Evolutionary conservation across 1,284 basidiomycete genomes (phyloP).

Genomic region (Taiwanofungus camphoratus): DNA sequence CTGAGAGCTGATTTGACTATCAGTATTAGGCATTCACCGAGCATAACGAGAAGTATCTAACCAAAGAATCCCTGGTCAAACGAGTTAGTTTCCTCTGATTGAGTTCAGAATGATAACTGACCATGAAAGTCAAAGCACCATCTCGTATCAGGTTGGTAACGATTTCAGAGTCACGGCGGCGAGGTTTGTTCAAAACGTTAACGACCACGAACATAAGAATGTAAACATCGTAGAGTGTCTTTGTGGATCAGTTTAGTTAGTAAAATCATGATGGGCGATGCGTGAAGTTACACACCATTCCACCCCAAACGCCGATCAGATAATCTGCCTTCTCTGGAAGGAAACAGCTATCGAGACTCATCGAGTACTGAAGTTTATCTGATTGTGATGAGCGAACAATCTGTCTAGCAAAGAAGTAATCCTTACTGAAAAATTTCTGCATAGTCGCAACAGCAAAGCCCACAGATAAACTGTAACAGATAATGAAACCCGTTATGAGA

Average conservation of each 20-base stretch:
- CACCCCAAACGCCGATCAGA: neutral
- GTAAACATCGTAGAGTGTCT: constrained; percentile 1
- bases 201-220: neutral
- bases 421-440: neutral
- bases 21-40: too few relatives aligned
- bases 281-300: neutral
- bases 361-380: neutral
- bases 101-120: too few relatives aligned
- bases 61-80: too few relatives aligned
- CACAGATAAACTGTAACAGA: neutral
- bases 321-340: neutral
- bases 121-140: neutral
- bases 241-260: neutral
- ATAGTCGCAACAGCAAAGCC: neutral
- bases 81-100: too few relatives aligned
- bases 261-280: neutral
- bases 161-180: constrained; percentile 1
- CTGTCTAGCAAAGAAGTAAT: neutral
- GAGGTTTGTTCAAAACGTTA: constrained; percentile 2
- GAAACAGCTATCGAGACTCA: neutral
- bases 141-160: neutral
- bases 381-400: neutral
- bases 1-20: too few relatives aligned
- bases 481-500: neutral
- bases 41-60: too few relatives aligned